Base-by-base conservation (phyloP, 2,329 filamentous ascomycete genomes). In the Trichoderma oligosporum region DNA sequence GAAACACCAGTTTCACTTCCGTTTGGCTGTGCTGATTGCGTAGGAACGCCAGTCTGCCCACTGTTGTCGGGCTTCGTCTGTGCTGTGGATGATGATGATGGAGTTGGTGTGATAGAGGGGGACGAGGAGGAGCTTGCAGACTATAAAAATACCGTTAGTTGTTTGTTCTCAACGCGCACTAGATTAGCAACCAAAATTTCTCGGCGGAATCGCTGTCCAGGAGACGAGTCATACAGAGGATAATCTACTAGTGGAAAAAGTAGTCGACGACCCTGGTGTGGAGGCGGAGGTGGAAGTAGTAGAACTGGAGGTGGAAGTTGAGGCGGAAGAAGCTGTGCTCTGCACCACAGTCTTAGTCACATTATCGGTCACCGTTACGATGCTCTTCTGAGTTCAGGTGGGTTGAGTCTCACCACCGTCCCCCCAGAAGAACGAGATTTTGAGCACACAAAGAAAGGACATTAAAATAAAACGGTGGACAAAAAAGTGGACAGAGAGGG, bases 1-100 rank as follows among this genome's bases (percentile, higher is more conserved):
- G 53, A 58, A 38, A 60, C 56, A 14, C 51, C 61, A 16, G 59
- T 58, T n/a, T 47, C n/a, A 36, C 55, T 56, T 14, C 60, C 64
- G 27, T 64, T 63, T 39, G 63, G 63, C 27, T 64, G 63, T 3
- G 59, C 45, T 1, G 64, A 55, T 11, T 58, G 61, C 1, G 77
- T 77, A 0, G 81, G 80, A 6, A 73, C 73, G 14, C 81, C 74
- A 1, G 80, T 83, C 4, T 71, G 76, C 16, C 82, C 82, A 24
- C 45, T 18, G 35, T 31, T 38, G 6, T 75, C 73, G 0, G 82
- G 85, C 8, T 85, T 75, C 0, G 83, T 86, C 64, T 78, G 72
- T 2, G 82, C 64, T 0, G 62, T 47, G n/a, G 70, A 68, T 12
- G 67, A 35, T 14, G 54, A 29, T 7, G 41, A 20, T 7, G 54